Evolutionary conservation across 2,329 filamentous ascomycete genomes (phyloP), one percentile per base, ranked within the genome.

Genomic region (Sporothrix luriei): DNA sequence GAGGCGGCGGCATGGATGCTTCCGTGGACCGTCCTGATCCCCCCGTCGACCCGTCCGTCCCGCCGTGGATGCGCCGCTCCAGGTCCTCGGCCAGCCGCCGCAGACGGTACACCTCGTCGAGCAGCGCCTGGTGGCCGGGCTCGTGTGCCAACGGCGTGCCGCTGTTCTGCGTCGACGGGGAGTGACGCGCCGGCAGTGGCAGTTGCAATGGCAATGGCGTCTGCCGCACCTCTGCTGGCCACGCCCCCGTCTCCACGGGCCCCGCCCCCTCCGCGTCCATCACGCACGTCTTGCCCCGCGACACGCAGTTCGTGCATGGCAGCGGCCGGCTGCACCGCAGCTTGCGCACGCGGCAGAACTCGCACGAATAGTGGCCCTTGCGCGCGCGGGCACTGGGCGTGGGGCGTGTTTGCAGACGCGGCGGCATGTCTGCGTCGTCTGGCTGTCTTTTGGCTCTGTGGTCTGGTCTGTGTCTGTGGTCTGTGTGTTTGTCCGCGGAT

Each of bases 271-370:
- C 57, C 2, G 26, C 57, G 21, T n/a, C 55, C 54, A 71, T 43
- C 29, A 61, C 59, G 33, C 59, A 64, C 49, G 19, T 62, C 64
- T 70, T 67, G 26, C 70, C 70, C 6, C 70, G 68, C 38, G 70
- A 66, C 24, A 69, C 70, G 21, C 70, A 71, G 55, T 71, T 71
- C 33, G 57, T 57, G 54, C 70, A 71, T 11, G 70, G 70, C 16
- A 69, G 46, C 19, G 70, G 62, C 9, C 70, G 48, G n/a, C 55
- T 69, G 68, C 70, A 71, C 14, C 68, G 64, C 16, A 71, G 68
- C 55, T 71, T 71, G 24, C 70, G 67, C 43, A 59, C 62, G 0
- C 70, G 70, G 49, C 70, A 71, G 57, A 71, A 69, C 24, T 67
- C 62, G 49, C 70, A 71, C 33, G 70, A 69, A 38, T 62, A 70